phyloP scores from a whole-genome alignment of 164 flowering plant species.

The Sedum album region DNA sequence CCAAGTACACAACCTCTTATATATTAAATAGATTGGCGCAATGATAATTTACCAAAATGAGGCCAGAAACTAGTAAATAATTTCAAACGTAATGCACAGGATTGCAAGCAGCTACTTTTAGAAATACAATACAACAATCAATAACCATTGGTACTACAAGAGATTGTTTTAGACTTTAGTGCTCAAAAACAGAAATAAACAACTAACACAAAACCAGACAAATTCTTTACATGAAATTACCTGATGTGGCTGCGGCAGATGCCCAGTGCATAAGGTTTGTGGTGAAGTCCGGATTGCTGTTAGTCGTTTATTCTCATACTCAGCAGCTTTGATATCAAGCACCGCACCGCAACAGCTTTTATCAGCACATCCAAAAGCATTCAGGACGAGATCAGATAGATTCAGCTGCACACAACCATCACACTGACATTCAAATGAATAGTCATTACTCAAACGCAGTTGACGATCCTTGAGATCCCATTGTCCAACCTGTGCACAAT shows the following conservation, averaged over 20 bases:
- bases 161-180: background rate
- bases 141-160: background rate
- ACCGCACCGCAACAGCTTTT: conserved; percentile 61
- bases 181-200: background rate
- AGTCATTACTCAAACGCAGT: conserved; percentile 47
- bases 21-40: background rate
- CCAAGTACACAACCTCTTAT: background rate
- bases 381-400: conserved; percentile 61
- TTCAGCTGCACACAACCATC: conserved; percentile 56
- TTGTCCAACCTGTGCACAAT: conserved; percentile 67
- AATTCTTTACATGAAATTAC: conserved; percentile 7
- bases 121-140: background rate
- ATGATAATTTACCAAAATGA: background rate
- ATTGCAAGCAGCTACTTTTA: background rate
- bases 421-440: conserved; percentile 68
- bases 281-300: conserved; percentile 15
- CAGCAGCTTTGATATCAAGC: conserved; percentile 22
- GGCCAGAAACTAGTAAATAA: background rate
- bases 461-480: conserved; percentile 51
- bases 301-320: conserved; percentile 26
- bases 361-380: conserved; percentile 52
- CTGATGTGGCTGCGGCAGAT: conserved; percentile 30
- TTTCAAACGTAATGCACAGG: background rate
- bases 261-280: conserved; percentile 14
- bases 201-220: background rate